These are phyloP conservation scores for Microbotryomycetes sp. DNA, from an alignment of 1,284 basidiomycete genomes.

Conservation along the genomic window DNA sequence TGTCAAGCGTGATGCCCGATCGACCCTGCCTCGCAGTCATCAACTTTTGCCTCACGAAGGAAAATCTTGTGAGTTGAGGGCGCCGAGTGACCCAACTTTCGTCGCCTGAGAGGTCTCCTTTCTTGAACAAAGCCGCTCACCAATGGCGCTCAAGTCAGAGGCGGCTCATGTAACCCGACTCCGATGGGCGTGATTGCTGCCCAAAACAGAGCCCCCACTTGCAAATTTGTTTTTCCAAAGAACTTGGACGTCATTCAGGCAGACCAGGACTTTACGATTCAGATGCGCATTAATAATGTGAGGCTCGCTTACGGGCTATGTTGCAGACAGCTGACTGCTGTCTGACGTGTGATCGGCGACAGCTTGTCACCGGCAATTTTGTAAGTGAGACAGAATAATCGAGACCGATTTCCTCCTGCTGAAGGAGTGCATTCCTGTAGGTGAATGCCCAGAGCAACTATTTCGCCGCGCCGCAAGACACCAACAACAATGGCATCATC, in stretches of 20 bases:
- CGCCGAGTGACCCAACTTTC: neutral
- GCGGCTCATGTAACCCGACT: slow-evolving; percentile 58
- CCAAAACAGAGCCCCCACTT: slow-evolving; percentile 43
- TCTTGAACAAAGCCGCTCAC: slow-evolving; percentile 29
- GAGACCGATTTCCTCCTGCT: neutral
- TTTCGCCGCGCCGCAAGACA: slow-evolving; percentile 59
- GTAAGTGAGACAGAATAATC: slow-evolving; percentile 41
- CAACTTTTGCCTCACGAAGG: slow-evolving; percentile 52
- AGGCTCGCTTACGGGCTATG: neutral
- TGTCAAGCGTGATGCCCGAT: neutral
- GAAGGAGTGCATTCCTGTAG: neutral
- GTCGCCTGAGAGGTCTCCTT: neutral
- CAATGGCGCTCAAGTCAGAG: slow-evolving; percentile 51
- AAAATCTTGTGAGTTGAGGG: neutral
- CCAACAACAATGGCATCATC: slow-evolving; percentile 48
- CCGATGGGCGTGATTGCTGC: slow-evolving; percentile 46
- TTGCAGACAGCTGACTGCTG: neutral
- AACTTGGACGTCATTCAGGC: slow-evolving; percentile 51
- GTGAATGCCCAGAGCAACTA: slow-evolving; percentile 51
- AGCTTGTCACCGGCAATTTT: slow-evolving; percentile 51
- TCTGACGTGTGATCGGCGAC: slow-evolving; percentile 20
- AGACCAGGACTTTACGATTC: slow-evolving; percentile 53
- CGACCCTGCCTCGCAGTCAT: slow-evolving; percentile 42
- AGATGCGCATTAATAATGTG: slow-evolving; percentile 50
- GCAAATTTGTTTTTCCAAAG: slow-evolving; percentile 53